phyloP scores from a whole-genome alignment of 192 early-diverging fungal genomes.

The Linnemannia elongata region DNA sequence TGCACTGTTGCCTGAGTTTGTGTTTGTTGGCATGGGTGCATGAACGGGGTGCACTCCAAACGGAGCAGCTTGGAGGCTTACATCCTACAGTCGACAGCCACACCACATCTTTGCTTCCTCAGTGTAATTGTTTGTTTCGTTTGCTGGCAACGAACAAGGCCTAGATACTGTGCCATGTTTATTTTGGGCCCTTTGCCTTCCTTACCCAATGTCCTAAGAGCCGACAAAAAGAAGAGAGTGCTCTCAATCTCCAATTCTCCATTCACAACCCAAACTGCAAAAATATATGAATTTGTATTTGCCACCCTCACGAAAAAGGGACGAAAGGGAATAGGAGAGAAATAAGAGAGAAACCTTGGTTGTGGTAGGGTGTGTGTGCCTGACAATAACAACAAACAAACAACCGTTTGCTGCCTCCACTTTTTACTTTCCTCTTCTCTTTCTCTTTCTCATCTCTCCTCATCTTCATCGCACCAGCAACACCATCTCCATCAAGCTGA shows the following conservation, averaged over 20 bases:
- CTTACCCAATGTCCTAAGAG: not conserved
- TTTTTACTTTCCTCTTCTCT: no score
- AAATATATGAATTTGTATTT: no score
- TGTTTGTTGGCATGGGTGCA: not conserved
- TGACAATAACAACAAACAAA: no score
- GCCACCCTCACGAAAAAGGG: not conserved
- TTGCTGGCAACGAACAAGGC: not conserved
- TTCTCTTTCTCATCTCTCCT: not conserved
- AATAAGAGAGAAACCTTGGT: no score
- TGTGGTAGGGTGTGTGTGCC: no score
- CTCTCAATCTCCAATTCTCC: not conserved
- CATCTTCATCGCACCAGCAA: not conserved
- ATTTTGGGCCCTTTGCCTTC: not conserved
- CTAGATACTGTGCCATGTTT: not conserved
- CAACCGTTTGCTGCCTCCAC: no score
- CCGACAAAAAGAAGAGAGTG: not conserved
- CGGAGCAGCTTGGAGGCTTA: no score
- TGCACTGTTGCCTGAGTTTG: not conserved
- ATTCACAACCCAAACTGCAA: not conserved
- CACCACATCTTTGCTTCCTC: no score
- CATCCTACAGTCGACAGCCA: no score
- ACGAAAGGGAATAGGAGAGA: not conserved
- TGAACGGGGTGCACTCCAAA: no score
- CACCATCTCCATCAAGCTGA: not conserved
- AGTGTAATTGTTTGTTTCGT: not conserved